Base-by-base conservation (phyloP, 345 rosid genomes). In the Citrus inodora region DNA sequence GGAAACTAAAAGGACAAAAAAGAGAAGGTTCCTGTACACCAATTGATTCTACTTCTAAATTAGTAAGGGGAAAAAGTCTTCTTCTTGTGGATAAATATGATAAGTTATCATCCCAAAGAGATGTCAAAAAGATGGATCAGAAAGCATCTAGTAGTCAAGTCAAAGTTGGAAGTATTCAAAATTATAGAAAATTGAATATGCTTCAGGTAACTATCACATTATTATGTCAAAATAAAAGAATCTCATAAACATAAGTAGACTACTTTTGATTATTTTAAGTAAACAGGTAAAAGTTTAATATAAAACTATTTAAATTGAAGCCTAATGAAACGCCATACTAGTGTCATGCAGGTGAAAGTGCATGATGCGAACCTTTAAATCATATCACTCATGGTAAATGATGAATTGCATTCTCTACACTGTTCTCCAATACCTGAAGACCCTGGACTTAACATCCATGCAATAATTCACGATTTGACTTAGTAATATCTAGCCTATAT, bases 1-100 rank as follows among this genome's bases (percentile, higher is more conserved):
- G 51, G 51, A 46, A 46, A 46, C 51, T 13, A 46, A 46, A 11
- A 46, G 51, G 51, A 11, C 14, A 33, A 67, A 60, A 76, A 70
- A 70, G 74, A 51, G 66, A 70, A 53, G 61, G 60, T 51, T 72
- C 40, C 58, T 8, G 48, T 75, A 65, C n/a, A 70, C 56, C 79
- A 61, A 0, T 46, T 46, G 17, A 51, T 10, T 70, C 22, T 30
- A 30, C 70, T 35, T 33, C 16, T 66, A 35, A 35, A 66, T 19
- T 21, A 66, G 37, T 7, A 19, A 21, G 25, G 9, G 19, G 27
- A 16, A 17, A 33, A n/a, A 7, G 2, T 72, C 17, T 13, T 73
- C 51, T 33, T 24, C 6, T 22, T 13, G 3, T 10, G 22, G 64
- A 72, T 32, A 33, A 30, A 55, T 58, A 27, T 19, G 42, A 56